Base-by-base conservation (phyloP, 1,139 yeast species). In the Pichiaceae sp. region DNA sequence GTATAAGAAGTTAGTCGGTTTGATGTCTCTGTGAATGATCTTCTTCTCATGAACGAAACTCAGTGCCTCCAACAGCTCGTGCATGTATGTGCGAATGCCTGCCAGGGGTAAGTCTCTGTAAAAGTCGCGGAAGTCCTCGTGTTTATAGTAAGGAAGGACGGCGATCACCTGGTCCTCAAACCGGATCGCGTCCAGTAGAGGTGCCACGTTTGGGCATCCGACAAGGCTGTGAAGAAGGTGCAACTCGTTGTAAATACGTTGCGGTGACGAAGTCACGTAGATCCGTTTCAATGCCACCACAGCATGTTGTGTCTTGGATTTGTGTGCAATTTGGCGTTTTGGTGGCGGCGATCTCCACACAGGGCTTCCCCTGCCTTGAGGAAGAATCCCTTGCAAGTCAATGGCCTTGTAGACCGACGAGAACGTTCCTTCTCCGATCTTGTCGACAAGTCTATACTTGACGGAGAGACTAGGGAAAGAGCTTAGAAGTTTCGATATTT, bases 341-440 rank as follows among this genome's bases (percentile, higher is more conserved):
- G 49, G 32, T 12, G 54, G 52, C 6, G 56, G 55, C 4, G 54
- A 46, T 31, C 44, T 45, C 56, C 53, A 59, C 24, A 46, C 31
- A 17, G 47, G 32, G 61, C 56, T 42, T 59, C 74, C 28, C 62
- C 46, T 26, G 23, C 58, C 16, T 63, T 66, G 41, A 60, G 52
- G 45, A 51, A 63, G 35, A 60, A 62, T 50, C 1, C 72, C 74
- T 40, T 64, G 63, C 35, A 78, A 55, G 39, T 89, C 95, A 43
- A 78, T 78, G 0, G 97, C 96, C 53, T 82, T 82, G 66, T 86
- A 91, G 4, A 91, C 96, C 1, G 87, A 75, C 17, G 95, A 83
- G 52, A 87, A 87, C 0, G 97, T 87, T 19, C 97, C 96, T 56
- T 89, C 96, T 11, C 98, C 99, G 46, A 89, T 84, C 54, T 89